Conservation (phyloP, 306 rosid species). For the Castanea crenata region DNA sequence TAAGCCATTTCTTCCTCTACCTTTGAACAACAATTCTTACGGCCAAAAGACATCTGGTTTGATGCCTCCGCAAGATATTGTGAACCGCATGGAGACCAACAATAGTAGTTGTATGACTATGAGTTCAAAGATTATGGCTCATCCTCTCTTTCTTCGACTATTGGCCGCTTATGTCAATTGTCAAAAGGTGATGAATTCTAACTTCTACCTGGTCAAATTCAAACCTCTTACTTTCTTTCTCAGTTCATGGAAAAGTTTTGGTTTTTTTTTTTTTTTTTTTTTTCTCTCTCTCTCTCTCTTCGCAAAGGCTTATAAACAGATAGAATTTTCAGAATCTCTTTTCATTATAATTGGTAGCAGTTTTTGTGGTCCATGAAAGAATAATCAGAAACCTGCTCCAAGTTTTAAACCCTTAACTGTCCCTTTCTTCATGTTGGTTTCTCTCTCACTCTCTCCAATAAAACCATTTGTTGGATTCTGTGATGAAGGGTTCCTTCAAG, state of each 20-base stretch:
- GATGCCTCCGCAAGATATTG: constrained; percentile 11
- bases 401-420: not conserved
- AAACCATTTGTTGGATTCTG: not conserved
- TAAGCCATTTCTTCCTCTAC: constrained; percentile 41
- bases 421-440: not conserved
- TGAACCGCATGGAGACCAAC: constrained; percentile 14
- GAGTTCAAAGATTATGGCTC: constrained; percentile 40
- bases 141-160: constrained; percentile 43
- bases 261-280: no score
- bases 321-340: not conserved
- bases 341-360: not conserved
- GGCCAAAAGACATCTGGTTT: constrained; percentile 25
- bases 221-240: not conserved
- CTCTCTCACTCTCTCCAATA: not conserved
- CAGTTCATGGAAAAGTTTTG: no score
- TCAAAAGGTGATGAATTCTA: constrained; percentile 32
- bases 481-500: not conserved
- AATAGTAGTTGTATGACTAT: constrained; percentile 7
- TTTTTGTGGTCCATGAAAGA: not conserved
- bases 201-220: not conserved
- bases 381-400: not conserved
- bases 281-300: not conserved
- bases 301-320: not conserved
- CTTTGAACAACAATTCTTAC: constrained; percentile 17
- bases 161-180: constrained; percentile 27